Percentiles rank a stretch among this genome's conserved stretches.
Conservation (phyloP, 2,329 filamentous ascomycete species). For the Colletotrichum navitas region DNA sequence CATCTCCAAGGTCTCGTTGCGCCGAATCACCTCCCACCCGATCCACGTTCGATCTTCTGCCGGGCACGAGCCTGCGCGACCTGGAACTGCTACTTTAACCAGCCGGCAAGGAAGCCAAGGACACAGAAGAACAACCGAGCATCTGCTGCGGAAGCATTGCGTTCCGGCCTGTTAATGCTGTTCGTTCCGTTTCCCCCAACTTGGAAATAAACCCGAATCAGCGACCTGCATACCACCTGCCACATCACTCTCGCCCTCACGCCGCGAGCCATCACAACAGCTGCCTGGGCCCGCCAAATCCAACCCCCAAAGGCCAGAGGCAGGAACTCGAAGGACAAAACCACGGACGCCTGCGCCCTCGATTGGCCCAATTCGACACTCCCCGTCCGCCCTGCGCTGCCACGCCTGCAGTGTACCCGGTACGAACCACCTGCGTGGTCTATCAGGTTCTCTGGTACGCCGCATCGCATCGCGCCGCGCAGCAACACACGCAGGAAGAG, state of each 20-base stretch:
- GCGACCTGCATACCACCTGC: conserved; percentile 61
- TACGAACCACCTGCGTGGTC: conserved; percentile 31
- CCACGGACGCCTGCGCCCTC: conserved; percentile 34
- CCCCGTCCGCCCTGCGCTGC: conserved; percentile 35
- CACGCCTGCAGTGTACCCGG: conserved; percentile 39
- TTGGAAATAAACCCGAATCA: conserved; percentile 55
- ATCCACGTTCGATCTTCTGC: conserved; percentile 32
- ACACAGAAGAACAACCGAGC: conserved; percentile 28
- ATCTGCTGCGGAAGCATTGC: conserved; percentile 35
- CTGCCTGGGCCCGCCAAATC: conserved; percentile 55
- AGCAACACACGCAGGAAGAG: conserved; percentile 29
- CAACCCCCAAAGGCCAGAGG: conserved; percentile 47
- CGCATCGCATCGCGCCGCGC: conserved; percentile 35
- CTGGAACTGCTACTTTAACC: conserved; percentile 18
- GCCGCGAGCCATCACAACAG: conserved; percentile 56
- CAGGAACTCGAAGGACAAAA: conserved; percentile 36
- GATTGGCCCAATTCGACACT: conserved; percentile 40
- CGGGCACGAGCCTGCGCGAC: conserved; percentile 27
- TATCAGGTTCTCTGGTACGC: conserved; percentile 29
- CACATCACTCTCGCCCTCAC: conserved; percentile 57
- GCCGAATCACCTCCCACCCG: conserved; percentile 36
- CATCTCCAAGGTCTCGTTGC: conserved; percentile 23
- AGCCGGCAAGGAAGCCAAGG: conserved; percentile 23
- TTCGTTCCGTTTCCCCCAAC: conserved; percentile 47
- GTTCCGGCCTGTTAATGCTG: conserved; percentile 40